Evolutionary conservation across 2,329 filamentous ascomycete genomes (phyloP), one percentile per base, ranked within the genome.

Genomic region (Hyphodiscus sp.): DNA sequence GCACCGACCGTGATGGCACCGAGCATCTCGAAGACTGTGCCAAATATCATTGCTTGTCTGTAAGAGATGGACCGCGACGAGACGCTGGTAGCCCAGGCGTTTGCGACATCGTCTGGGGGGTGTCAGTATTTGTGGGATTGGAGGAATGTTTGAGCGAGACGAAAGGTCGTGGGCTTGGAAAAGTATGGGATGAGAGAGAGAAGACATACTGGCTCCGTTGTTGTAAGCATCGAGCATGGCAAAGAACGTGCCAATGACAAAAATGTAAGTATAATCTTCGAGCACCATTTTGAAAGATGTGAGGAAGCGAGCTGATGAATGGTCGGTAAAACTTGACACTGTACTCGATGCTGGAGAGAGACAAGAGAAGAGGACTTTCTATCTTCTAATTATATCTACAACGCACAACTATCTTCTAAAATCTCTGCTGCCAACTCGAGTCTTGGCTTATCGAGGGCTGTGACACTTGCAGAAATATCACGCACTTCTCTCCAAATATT

Each of bases 81-180:
- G 55, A 91, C 87, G 64, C 81, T 86, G 63, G 88, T 91, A 8
- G 87, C 87, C 85, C 86, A 91, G 49, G 87, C 75, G 72, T 92
- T 92, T 66, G 88, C 87, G 53, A 92, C 87, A 86, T 91, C 88
- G 71, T 91, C 83, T 86, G 8, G 46, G 9, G 45, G 41, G 43
- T 49, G 13, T 52, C n/a, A 53, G 41, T 44, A 29, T 44, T 5
- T 38, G 5, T 2, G 33, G 4, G 11, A 15, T 33, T 33, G 13
- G 29, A 33, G 7, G 29, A 13, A 13, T 33, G 7, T 33, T 8
- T 13, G 13, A 33, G 13, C 7, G 7, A 7, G 29, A 33, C 7
- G 29, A 13, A 7, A 33, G 29, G 13, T 33, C 23, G 33, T 19
- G 47, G n/a, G n/a, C n/a, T n/a, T n/a, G n/a, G n/a, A n/a, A n/a